Evolutionary conservation across 768 basidiomycete species (phyloP).

Genomic region (Mycena leptocephala): DNA sequence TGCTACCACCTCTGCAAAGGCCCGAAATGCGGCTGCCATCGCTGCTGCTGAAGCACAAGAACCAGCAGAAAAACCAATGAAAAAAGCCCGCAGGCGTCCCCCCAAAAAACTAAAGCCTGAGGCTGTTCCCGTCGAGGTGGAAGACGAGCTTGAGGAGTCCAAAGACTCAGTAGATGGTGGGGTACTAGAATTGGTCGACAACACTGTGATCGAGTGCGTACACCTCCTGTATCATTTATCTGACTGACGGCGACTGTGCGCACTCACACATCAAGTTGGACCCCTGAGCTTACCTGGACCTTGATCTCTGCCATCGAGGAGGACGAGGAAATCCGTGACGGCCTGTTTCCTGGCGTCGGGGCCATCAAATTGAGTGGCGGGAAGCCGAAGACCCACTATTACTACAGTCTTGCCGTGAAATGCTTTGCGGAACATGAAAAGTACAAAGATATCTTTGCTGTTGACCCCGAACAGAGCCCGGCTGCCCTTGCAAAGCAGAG

Average conservation of each 20-base stretch:
- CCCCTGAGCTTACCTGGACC: not conserved
- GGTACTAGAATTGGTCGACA: not conserved
- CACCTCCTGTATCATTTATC: not conserved
- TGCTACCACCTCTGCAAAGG: not conserved
- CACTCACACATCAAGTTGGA: not conserved
- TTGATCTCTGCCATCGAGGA: conserved; percentile 2
- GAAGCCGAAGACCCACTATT: not conserved
- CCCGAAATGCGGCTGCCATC: not conserved
- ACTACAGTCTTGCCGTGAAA: not conserved
- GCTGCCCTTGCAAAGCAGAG: not conserved
- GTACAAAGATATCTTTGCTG: not conserved
- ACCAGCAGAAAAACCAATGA: not conserved
- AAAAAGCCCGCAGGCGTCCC: not conserved
- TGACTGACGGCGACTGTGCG: not conserved
- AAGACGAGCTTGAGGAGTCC: not conserved
- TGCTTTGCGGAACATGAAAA: not conserved
- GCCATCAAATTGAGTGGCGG: not conserved
- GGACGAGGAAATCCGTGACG: not conserved
- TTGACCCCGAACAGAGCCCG: not conserved
- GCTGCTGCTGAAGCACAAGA: not conserved
- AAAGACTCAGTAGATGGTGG: too few relatives aligned
- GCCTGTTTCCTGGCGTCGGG: not conserved
- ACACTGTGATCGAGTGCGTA: not conserved
- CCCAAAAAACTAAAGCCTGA: not conserved
- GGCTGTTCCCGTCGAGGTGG: not conserved